Evolutionary conservation across 352 stramenopile species (phyloP), one percentile per base, ranked within the genome.

Genomic region (Phytophthora nicotianae): DNA sequence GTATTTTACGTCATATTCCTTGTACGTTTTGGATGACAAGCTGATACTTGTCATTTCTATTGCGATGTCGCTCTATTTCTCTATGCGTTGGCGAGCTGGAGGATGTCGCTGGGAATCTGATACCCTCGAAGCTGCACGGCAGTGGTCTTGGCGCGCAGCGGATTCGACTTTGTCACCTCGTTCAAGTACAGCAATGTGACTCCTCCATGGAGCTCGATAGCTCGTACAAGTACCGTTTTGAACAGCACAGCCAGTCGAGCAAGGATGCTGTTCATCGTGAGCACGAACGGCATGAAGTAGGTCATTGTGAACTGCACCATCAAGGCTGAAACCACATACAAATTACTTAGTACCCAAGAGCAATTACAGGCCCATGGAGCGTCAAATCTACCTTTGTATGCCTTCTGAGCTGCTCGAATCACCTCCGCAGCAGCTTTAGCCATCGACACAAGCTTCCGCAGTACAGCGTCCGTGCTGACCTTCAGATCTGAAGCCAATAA

Each of bases 281-380:
- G 68, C 17, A 74, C 74, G 48, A 95, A 93, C 33, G 85, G 85
- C 81, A 95, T 93, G 55, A 95, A 95, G 68, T 92, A 95, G 29
- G 83, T 95, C 87, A 91, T 89, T 10, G 73, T 70, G 33, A 93
- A 95, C 57, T 95, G 84, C 49, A 76, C 72, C 37, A 70, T 74
- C 20, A 95, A 72, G 32, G 65, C 81, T 78, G 50, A n/a, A 62
- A 42, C 16, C 46, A 23, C 21, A 59, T 17, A 51, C 24, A 27
- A 51, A 20, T 42, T 16, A 33, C 24, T 57, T 32, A 72, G 21
- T 32, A 29, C 21, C 43, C 0, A 17, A 8, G 14, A 45, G 3
- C 20, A 50, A 21, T 16, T 56, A n/a, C 11, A 57, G 10, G 24
- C 5, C 9, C 1, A 43, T 20, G 10, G 11, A 35, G 21, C n/a